Conservation (phyloP, 2,329 filamentous ascomycete genomes). For the Sporothrix globosa region DNA sequence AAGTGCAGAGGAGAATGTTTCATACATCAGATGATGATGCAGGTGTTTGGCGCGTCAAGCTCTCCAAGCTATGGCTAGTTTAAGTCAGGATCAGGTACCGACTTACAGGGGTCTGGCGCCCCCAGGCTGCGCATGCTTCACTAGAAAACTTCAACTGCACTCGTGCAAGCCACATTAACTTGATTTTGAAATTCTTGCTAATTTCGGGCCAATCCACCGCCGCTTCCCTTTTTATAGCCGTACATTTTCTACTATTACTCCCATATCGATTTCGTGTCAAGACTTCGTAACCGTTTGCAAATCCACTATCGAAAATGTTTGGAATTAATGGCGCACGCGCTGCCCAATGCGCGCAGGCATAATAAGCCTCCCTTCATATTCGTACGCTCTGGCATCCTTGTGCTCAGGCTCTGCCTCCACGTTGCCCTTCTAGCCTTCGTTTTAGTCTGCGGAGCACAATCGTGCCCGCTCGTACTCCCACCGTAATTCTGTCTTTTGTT, state of each 20-base stretch:
- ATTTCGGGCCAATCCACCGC: background rate
- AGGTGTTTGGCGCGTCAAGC: background rate
- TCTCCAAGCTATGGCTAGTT: background rate
- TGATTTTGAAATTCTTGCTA: background rate
- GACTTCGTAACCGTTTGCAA: slow-evolving; percentile 14
- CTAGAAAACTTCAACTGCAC: background rate
- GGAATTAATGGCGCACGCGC: slow-evolving; percentile 21
- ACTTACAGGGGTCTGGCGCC: background rate
- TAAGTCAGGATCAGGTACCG: background rate
- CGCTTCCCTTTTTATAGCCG: background rate
- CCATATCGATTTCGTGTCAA: slow-evolving; percentile 22
- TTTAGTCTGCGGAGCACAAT: background rate
- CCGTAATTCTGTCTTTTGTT: background rate
- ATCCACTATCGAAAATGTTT: slow-evolving; percentile 2
- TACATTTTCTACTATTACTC: slow-evolving; percentile 22
- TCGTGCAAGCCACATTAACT: background rate
- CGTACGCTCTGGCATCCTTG: slow-evolving; percentile 1
- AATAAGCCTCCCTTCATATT: background rate
- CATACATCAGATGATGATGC: background rate
- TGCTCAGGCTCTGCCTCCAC: background rate
- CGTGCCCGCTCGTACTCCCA: background rate
- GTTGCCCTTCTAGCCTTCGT: background rate
- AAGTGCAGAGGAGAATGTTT: background rate
- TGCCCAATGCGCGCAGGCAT: slow-evolving; percentile 18
- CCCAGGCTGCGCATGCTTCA: background rate